Percentiles rank a stretch among this genome's conserved stretches.
phyloP scores from a whole-genome alignment of 495 filamentous ascomycete genomes.

The Trichocladium uniseriatum region DNA sequence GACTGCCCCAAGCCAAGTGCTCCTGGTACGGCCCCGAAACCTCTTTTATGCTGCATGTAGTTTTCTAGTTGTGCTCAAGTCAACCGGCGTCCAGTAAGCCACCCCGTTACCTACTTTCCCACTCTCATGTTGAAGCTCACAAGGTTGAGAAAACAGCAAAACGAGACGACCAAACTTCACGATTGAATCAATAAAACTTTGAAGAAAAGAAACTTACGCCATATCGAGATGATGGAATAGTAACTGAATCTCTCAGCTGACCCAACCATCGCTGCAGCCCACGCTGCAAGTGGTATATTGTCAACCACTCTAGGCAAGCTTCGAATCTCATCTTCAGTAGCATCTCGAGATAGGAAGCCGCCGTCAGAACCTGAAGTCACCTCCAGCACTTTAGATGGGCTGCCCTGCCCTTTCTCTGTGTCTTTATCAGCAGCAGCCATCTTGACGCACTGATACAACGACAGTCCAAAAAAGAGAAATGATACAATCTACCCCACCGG shows the following conservation, averaged over 20 bases:
- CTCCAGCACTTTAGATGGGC: background rate
- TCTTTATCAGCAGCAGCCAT: background rate
- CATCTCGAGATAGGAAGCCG: conserved; percentile 4
- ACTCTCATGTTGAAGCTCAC: too few relatives aligned
- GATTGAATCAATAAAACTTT: background rate
- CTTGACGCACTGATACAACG: background rate
- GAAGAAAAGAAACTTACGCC: conserved; percentile 16
- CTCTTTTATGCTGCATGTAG: conserved; percentile 18
- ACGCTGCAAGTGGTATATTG: conserved; percentile 14
- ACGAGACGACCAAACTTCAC: background rate
- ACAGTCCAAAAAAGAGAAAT: background rate
- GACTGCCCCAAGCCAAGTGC: conserved; percentile 36
- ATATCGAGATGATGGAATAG: conserved; percentile 16
- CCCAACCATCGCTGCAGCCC: conserved; percentile 16
- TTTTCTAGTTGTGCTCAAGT: conserved; percentile 12
- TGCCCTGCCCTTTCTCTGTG: background rate
- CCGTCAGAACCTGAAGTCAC: background rate
- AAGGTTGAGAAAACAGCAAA: too few relatives aligned
- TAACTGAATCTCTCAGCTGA: conserved; percentile 19
- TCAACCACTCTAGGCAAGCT: conserved; percentile 14
- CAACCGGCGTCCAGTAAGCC: background rate
- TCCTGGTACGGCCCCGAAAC: conserved; percentile 21
- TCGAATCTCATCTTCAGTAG: conserved; percentile 15
- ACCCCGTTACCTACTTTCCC: too few relatives aligned
- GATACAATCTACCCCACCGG: background rate